A percentile compares a stretch with the other conserved stretches of the same genome.
These are phyloP conservation scores for Petunia axillaris DNA, from an alignment of 257 asterid genomes.

Conservation along the genomic window DNA sequence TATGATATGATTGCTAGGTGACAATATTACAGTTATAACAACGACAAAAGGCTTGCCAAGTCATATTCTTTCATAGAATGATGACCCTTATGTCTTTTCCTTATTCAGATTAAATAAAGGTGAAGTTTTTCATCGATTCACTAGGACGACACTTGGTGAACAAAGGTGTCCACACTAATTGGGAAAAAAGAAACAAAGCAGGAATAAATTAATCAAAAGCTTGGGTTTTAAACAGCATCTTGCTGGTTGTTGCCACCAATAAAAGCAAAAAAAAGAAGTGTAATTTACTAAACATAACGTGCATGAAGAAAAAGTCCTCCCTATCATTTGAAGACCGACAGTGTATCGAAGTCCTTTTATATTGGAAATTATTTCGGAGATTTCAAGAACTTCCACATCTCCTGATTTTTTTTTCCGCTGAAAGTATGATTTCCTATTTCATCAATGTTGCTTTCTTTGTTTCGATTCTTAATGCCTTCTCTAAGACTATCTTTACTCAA, in stretches of 20 bases:
- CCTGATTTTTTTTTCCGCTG: background rate
- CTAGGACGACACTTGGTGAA: background rate
- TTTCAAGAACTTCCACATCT: background rate
- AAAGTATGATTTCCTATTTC: background rate
- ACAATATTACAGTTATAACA: conserved; percentile 9
- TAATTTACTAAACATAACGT: no score
- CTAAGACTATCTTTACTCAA: background rate
- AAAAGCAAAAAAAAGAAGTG: background rate
- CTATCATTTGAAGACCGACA: background rate
- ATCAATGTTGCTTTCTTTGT: background rate
- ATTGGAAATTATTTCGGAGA: background rate
- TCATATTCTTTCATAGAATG: background rate
- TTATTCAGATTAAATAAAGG: background rate
- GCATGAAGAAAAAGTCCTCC: background rate
- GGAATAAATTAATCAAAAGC: background rate
- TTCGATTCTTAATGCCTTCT: background rate
- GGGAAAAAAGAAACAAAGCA: background rate
- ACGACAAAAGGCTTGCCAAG: background rate
- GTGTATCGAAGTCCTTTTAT: background rate
- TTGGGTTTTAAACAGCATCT: background rate
- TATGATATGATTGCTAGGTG: background rate
- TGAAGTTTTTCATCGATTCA: background rate
- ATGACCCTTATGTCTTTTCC: background rate
- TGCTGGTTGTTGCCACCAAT: background rate
- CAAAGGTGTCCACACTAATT: background rate